Base-by-base conservation (phyloP, 2,329 filamentous ascomycete genomes). In the Tolypocladium inflatum region DNA sequence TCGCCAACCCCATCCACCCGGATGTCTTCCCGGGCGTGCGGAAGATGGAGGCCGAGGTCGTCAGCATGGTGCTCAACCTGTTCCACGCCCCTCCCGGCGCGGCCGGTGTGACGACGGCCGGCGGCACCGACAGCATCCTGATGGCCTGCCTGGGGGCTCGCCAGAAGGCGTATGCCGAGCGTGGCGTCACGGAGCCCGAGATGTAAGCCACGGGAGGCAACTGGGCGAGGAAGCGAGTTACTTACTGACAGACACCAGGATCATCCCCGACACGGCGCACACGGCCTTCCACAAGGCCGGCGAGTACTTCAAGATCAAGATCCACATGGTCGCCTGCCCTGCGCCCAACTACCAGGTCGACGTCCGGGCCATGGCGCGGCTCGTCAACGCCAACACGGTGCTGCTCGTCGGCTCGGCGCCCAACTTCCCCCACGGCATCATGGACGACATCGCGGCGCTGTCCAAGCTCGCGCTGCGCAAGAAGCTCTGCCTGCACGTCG, bases 41-140 rank as follows among this genome's bases (percentile, higher is more conserved):
- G 67, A 99, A 99, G 83, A 99, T 99, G 94, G 94, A 99, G 78
- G 93, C 94, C 51, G 94, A 99, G 77, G 80, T 99, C 61, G 94
- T 99, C 56, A 89, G 92, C 63, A 99, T 99, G 93, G 91, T 95
- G 37, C 78, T 96, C 61, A 83, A 84, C 51, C 77, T 99, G 72
- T 99, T 97, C 79, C 90, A 96, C 72, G 91, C 89, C 10, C 94
- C 94, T 3, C 78, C 85, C n/a, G 87, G 85, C 58, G 90, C 87
- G 37, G 92, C 90, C 6, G 94, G 94, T 62, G 91, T 94, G 11
- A 91, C 90, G 19, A 97, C 94, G 2, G 90, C 89, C 61, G 94
- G 94, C 62, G 94, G 94, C 54, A 97, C 94, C 0, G 94, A 99
- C 74, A 96, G 91, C 60, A 99, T 99, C 67, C 78, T 99, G 58